Evolutionary conservation across 1,284 basidiomycete species (phyloP), one percentile per base, ranked within the genome.

Genomic region (Rhodotorula sp.): DNA sequence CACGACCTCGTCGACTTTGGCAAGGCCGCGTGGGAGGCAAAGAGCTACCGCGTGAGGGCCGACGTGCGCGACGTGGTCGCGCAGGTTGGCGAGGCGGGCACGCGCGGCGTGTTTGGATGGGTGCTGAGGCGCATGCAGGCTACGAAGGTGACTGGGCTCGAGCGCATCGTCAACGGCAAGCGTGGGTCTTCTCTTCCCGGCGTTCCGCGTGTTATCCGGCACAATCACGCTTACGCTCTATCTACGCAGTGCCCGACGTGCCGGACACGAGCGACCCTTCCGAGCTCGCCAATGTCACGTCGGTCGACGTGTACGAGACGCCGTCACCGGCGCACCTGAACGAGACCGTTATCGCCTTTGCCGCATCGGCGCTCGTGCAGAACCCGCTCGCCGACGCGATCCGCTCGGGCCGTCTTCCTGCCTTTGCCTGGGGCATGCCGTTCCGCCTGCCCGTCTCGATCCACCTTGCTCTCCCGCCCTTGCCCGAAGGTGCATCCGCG

Each of bases 371-470:
- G 0, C 10, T 48, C 16, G 34, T 76, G 42, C 53, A 60, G 49
- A 73, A 75, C 46, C 74, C 74, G 23, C 63, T 75, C 34, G 25
- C 23, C 44, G 25, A 63, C 10, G 59, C 68, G 1, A 23, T 75
- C 54, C 45, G 57, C 16, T 8, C 41, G 7, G 71, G 73, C 25
- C 49, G 48, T 13, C 42, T 70, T 3, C 55, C 74, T 1, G 46
- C 62, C 19, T 46, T 76, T 63, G 64, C 61, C 12, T 74, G 60
- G 55, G 67, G 66, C 41, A 53, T 76, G 61, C 74, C 74, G 4
- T 76, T 74, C 70, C 65, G 64, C 27, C 25, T 76, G n/a, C 74
- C 74, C 48, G 53, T 76, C 65, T 56, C 71, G 34, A 50, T 75
- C 45, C 54, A 46, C 25, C 63, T 75, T 25, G 67, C 72, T 0